These are phyloP conservation scores for Aspergillus pseudoterreus DNA, from an alignment of 2,329 filamentous ascomycete species.

Conservation along the genomic window DNA sequence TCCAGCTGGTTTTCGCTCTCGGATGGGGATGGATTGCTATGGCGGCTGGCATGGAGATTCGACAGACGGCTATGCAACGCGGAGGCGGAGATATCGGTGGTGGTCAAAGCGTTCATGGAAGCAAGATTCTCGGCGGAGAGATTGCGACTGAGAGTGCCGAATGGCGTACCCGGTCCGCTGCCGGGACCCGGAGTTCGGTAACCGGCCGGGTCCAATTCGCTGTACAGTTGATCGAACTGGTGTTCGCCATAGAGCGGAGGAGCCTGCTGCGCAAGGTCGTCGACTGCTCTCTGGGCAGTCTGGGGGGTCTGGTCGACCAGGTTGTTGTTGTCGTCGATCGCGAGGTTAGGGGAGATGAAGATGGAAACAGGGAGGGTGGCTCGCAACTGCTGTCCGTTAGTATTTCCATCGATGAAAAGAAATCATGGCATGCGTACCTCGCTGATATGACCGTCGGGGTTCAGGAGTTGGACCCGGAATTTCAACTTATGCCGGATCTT, in stretches of 20 bases:
- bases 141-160: conserved; percentile 63
- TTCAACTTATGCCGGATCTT: conserved; percentile 91
- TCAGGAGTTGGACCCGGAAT: conserved; percentile 84
- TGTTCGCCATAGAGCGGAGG: conserved; percentile 94
- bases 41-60: conserved; percentile 44
- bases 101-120: conserved; percentile 50
- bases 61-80: conserved; percentile 67
- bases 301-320: conserved; percentile 61
- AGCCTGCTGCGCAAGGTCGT: conserved; percentile 62
- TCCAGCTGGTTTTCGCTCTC: conserved; percentile 22
- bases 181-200: conserved; percentile 69
- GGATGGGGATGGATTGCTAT: conserved; percentile 18
- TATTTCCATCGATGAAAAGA: background rate
- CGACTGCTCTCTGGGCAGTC: conserved; percentile 46
- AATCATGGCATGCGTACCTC: conserved; percentile 53
- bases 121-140: conserved; percentile 79
- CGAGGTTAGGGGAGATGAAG: conserved; percentile 92
- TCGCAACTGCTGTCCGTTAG: conserved; percentile 58
- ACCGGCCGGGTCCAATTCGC: conserved; percentile 76
- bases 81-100: conserved; percentile 57
- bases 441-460: conserved; percentile 90
- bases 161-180: conserved; percentile 75
- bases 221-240: conserved; percentile 83
- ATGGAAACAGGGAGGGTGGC: conserved; percentile 87
- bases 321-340: conserved; percentile 81